Conservation (phyloP, 306 rosid genomes). For the Cucurbita argyrosperma region DNA sequence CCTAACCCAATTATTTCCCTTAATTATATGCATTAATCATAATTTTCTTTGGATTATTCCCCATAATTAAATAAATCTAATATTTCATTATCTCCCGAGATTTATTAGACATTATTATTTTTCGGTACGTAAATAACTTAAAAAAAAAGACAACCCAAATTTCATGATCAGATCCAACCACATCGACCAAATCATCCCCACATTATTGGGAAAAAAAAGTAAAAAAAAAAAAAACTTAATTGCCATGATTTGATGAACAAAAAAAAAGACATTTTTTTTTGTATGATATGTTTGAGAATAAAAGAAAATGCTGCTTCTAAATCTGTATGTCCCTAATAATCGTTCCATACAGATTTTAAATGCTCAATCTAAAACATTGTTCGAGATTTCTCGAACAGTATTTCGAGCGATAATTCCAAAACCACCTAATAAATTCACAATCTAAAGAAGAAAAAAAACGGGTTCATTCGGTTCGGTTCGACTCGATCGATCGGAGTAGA, state of each 20-base stretch:
- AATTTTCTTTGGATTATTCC: not conserved
- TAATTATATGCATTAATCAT: not conserved
- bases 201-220: not conserved
- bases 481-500: constrained; percentile 19
- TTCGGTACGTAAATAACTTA: too few species aligned
- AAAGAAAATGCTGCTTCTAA: not conserved
- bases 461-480: not conserved
- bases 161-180: not conserved
- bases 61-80: too few species aligned
- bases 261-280: not conserved
- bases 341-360: not conserved
- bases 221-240: not conserved
- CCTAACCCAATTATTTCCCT: constrained; percentile 4
- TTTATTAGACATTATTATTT: too few species aligned
- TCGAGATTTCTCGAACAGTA: not conserved
- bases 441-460: not conserved
- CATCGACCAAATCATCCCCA: not conserved
- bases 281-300: not conserved
- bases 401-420: not conserved
- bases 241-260: not conserved
- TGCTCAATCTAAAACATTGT: not conserved
- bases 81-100: too few species aligned
- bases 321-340: not conserved
- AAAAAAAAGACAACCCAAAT: not conserved
- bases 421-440: not conserved